Percentiles rank a stretch among this genome's conserved stretches.
Conservation (phyloP, 163 green algal species). For the Scenedesmus sp. region DNA sequence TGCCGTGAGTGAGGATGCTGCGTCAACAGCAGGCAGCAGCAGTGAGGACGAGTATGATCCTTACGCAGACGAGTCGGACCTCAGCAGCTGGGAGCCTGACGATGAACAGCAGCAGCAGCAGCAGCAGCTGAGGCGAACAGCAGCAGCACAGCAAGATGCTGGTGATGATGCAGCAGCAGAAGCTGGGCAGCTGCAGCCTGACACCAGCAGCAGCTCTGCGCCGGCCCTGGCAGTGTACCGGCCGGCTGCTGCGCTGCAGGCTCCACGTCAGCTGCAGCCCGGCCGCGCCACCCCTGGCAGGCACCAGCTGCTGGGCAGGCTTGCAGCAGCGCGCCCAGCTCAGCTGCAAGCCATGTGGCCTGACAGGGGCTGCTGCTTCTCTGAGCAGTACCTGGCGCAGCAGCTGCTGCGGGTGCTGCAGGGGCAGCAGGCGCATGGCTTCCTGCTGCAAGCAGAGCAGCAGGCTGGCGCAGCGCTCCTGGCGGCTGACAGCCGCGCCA, state of each 20-base stretch:
- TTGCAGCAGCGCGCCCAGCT: not conserved
- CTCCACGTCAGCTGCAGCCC: constrained; percentile 18
- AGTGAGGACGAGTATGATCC: constrained; percentile 32
- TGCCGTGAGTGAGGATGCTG: not conserved
- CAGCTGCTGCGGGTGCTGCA: constrained; percentile 43
- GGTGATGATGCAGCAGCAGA: not conserved
- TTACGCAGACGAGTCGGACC: constrained; percentile 10
- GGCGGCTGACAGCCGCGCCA: not conserved
- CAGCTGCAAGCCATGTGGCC: not conserved
- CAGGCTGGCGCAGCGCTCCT: not conserved
- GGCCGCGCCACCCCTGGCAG: not conserved
- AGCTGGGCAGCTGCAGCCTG: not conserved
- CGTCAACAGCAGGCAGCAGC: not conserved
- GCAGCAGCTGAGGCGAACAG: not conserved
- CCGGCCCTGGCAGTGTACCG: not conserved
- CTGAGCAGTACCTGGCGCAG: constrained; percentile 6
- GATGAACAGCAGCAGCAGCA: constrained; percentile 10
- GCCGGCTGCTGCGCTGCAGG: not conserved
- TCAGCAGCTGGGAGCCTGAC: constrained; percentile 21
- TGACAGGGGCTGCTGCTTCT: constrained; percentile 22
- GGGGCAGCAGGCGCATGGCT: constrained; percentile 41
- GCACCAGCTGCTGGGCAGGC: constrained; percentile 27
- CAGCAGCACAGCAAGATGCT: not conserved
- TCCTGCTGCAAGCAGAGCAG: constrained; percentile 21
- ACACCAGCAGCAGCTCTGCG: not conserved